Percentiles rank a stretch among this genome's conserved stretches.
phyloP scores from a whole-genome alignment of 768 basidiomycete genomes.

The Cystobasidium onofrii region DNA sequence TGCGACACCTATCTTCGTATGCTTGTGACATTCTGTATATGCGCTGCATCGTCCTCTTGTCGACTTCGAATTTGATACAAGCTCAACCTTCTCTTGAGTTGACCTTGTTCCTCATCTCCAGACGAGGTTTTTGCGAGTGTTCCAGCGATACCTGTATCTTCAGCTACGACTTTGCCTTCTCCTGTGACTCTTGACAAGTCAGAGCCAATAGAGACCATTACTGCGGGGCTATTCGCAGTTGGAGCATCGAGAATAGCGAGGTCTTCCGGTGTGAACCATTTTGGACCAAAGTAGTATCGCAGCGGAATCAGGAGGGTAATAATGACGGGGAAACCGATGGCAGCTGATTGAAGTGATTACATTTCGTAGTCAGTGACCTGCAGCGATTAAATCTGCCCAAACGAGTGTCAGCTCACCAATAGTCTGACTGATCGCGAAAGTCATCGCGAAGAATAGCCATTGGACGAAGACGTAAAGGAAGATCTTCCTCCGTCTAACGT shows the following conservation, averaged over 20 bases:
- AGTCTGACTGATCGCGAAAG: slow-evolving; percentile 84
- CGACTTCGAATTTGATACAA: slow-evolving; percentile 16
- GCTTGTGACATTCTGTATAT: slow-evolving; percentile 24
- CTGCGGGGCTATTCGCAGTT: slow-evolving; percentile 52
- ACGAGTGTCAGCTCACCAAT: slow-evolving; percentile 53
- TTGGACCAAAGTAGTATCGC: slow-evolving; percentile 62
- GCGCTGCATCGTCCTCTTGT: slow-evolving; percentile 11
- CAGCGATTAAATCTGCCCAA: too few relatives aligned
- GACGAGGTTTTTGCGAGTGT: not conserved
- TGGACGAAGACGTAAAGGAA: slow-evolving; percentile 65
- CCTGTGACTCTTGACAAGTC: slow-evolving; percentile 32
- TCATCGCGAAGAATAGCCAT: slow-evolving; percentile 72
- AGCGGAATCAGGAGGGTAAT: slow-evolving; percentile 75
- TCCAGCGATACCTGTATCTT: slow-evolving; percentile 24
- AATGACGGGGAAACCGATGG: slow-evolving; percentile 82
- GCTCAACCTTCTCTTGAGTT: not conserved
- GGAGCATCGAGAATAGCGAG: slow-evolving; percentile 78
- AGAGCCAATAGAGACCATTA: slow-evolving; percentile 40
- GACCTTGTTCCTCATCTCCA: slow-evolving; percentile 19
- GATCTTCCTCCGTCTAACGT: slow-evolving; percentile 66
- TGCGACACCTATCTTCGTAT: not conserved
- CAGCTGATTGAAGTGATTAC: slow-evolving; percentile 57
- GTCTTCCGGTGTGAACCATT: slow-evolving; percentile 64
- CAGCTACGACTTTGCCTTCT: slow-evolving; percentile 18
- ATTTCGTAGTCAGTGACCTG: too few relatives aligned